Percentiles rank a stretch among this genome's conserved stretches.
phyloP scores from a whole-genome alignment of 768 basidiomycete genomes.

The Pisolithus albus region DNA sequence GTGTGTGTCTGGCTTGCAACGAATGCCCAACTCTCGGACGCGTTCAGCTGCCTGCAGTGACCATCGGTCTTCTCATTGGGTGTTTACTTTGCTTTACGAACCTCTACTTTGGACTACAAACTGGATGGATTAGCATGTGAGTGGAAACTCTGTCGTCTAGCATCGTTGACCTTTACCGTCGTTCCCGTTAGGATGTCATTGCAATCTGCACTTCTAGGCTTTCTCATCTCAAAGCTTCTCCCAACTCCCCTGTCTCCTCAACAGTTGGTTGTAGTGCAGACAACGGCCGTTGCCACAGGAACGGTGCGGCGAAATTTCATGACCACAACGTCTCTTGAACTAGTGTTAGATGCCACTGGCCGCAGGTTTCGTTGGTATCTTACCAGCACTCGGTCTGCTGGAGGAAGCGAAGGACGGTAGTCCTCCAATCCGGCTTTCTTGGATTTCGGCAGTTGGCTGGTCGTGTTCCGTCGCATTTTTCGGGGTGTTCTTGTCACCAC shows the following conservation, averaged over 20 bases:
- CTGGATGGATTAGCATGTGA: conserved; percentile 86
- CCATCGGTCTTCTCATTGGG: conserved; percentile 77
- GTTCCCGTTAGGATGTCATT: conserved; percentile 73
- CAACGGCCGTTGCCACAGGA: conserved; percentile 93
- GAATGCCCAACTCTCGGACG: neutral
- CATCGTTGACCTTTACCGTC: neutral
- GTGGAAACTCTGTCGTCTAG: conserved; percentile 10
- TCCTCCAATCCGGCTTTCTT: conserved; percentile 67
- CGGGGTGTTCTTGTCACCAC: conserved; percentile 97
- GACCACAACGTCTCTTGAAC: neutral
- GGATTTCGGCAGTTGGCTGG: conserved; percentile 74
- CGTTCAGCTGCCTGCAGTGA: conserved; percentile 47
- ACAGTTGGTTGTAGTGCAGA: conserved; percentile 91
- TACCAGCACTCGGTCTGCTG: conserved; percentile 84
- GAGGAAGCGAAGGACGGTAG: conserved; percentile 68
- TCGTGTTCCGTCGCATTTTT: conserved; percentile 91
- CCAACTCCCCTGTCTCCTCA: conserved; percentile 76
- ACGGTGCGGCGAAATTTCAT: conserved; percentile 30
- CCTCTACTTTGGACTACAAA: conserved; percentile 79
- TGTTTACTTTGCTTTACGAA: conserved; percentile 90
- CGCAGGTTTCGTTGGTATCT: conserved; percentile 85
- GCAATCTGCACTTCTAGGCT: conserved; percentile 90
- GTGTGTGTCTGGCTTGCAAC: neutral
- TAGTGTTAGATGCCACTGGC: conserved; percentile 66
- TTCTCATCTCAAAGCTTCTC: conserved; percentile 70